phyloP scores from a whole-genome alignment of 208 protist species.

The Trypanosoma lewisi region DNA sequence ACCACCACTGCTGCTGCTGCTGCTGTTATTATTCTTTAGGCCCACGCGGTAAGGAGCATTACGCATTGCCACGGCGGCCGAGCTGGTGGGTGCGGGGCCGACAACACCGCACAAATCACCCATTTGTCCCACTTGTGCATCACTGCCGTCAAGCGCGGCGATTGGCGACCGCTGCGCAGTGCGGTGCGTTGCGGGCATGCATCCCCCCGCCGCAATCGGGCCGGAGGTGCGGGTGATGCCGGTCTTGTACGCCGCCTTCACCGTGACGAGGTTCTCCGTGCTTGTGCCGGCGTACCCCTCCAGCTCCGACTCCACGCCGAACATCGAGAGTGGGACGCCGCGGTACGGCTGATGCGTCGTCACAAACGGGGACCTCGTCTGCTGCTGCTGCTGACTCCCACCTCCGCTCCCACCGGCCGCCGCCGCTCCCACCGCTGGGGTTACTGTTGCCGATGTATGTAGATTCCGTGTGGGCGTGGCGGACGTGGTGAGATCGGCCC shows the following conservation, averaged over 20 bases:
- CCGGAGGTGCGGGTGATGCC: background rate
- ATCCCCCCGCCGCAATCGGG: background rate
- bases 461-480: conserved; percentile 3
- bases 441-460: too few species aligned
- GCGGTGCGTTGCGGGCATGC: background rate
- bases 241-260: conserved; percentile 23
- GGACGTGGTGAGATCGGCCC: background rate
- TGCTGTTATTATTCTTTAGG: too few species aligned
- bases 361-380: conserved; percentile 18
- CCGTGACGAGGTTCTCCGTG: conserved; percentile 20
- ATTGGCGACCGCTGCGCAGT: conserved; percentile 27
- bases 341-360: conserved; percentile 27
- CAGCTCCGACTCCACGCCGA: conserved; percentile 29
- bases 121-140: conserved; percentile 2
- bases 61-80: background rate
- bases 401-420: too few species aligned
- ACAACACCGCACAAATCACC: background rate
- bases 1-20: too few species aligned
- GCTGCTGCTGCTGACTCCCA: too few species aligned
- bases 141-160: conserved; percentile 14
- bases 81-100: too few species aligned
- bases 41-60: background rate
- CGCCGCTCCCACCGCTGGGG: background rate
- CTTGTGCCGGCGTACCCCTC: conserved; percentile 19
- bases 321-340: conserved; percentile 18